Evolutionary conservation across 257 asterid species (phyloP).

Genomic region (Prunella vulgaris): DNA sequence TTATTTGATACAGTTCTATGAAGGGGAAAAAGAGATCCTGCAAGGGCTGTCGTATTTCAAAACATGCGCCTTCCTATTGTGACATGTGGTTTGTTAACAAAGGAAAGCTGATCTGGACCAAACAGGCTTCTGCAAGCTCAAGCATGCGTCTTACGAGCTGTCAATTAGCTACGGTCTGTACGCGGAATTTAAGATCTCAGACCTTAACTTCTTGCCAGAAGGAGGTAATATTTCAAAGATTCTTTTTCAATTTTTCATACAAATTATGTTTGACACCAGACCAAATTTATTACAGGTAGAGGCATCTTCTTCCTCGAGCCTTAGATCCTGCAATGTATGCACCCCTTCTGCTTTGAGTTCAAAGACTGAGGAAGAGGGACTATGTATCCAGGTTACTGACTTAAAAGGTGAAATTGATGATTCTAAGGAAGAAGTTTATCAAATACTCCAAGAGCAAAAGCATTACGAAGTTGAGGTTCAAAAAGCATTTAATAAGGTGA

Average conservation of each 20-base stretch:
- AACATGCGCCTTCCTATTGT: slow-evolving; percentile 61
- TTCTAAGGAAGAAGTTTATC: slow-evolving; percentile 39
- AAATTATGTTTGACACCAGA: slow-evolving; percentile 24
- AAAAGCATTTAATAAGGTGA: slow-evolving; percentile 49
- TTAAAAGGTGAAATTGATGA: slow-evolving; percentile 35
- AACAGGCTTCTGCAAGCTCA: slow-evolving; percentile 42
- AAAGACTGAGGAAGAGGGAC: slow-evolving; percentile 36
- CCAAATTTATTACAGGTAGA: slow-evolving; percentile 22
- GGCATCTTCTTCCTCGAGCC: slow-evolving; percentile 25
- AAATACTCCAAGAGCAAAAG: slow-evolving; percentile 34
- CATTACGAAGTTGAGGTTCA: slow-evolving; percentile 50
- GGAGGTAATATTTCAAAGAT: slow-evolving; percentile 27
- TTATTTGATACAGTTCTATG: slow-evolving; percentile 42
- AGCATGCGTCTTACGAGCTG: slow-evolving; percentile 23
- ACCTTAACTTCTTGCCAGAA: slow-evolving; percentile 27
- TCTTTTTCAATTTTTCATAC: slow-evolving; percentile 23
- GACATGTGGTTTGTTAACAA: slow-evolving; percentile 72
- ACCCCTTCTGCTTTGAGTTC: slow-evolving; percentile 27
- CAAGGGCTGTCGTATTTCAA: slow-evolving; percentile 62
- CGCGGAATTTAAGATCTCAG: slow-evolving; percentile 30
- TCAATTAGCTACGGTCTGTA: slow-evolving; percentile 25
- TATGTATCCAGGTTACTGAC: slow-evolving; percentile 37
- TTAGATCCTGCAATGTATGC: slow-evolving; percentile 26
- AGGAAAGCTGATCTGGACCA: slow-evolving; percentile 65
- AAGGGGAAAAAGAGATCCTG: slow-evolving; percentile 59